Percentiles rank a stretch among this genome's conserved stretches.
Conservation (phyloP, 2,329 filamentous ascomycete species). For the Diaporthe citriasiana region DNA sequence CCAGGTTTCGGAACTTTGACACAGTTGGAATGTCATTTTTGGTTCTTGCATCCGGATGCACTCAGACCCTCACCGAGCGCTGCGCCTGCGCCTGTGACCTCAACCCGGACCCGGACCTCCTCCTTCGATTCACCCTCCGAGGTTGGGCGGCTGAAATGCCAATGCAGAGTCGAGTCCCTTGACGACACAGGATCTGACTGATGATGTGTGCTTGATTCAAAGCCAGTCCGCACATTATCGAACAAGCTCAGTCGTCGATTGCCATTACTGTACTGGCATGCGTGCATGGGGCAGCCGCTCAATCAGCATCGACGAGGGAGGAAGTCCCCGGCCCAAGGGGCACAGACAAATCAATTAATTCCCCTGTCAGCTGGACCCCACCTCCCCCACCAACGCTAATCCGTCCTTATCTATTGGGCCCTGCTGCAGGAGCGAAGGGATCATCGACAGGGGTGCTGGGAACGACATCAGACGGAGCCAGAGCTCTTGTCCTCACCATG, state of each 20-base stretch:
- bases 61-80: constrained; percentile 17
- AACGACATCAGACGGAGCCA: constrained; percentile 23
- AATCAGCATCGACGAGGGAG: constrained; percentile 7
- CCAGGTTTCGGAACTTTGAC: constrained; percentile 33
- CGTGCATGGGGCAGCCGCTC: constrained; percentile 4
- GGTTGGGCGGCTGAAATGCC: background rate
- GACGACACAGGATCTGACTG: background rate
- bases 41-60: constrained; percentile 7
- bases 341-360: constrained; percentile 40
- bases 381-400: background rate
- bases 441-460: constrained; percentile 17
- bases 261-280: background rate
- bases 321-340: constrained; percentile 40
- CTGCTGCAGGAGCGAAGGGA: constrained; percentile 8
- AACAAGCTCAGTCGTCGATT: constrained; percentile 3
- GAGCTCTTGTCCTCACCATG: constrained; percentile 1
- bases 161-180: constrained; percentile 7
- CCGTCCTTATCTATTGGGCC: constrained; percentile 27
- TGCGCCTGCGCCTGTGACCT: background rate
- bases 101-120: background rate
- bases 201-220: background rate
- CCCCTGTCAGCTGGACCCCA: constrained; percentile 36
- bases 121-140: background rate
- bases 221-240: background rate
- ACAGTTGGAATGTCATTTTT: constrained; percentile 6